phyloP scores from a whole-genome alignment of 306 rosid species.

The Vigna nakashimae region DNA sequence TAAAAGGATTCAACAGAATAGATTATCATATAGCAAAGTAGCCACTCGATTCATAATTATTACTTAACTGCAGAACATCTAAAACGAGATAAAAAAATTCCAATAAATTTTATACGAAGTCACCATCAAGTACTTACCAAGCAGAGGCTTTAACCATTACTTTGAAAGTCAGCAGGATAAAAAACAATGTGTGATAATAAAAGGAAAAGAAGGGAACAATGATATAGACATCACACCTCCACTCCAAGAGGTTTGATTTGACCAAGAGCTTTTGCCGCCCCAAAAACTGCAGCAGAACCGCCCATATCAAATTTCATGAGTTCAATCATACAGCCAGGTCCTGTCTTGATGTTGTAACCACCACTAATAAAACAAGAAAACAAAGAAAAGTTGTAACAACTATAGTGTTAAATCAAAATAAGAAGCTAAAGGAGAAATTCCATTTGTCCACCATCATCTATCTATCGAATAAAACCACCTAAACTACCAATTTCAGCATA shows the following conservation, averaged over 20 bases:
- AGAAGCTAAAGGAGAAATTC: conserved; percentile 4
- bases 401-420: conserved; percentile 11
- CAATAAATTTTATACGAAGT: conserved; percentile 3
- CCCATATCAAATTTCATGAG: conserved; percentile 94
- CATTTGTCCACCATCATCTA: conserved; percentile 6
- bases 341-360: conserved; percentile 98
- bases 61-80: conserved; percentile 3
- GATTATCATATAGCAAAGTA: conserved; percentile 1
- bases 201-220: conserved; percentile 33
- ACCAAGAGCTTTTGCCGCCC: conserved; percentile 95
- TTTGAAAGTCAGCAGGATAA: conserved; percentile 23
- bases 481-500: conserved; percentile 28
- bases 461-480: conserved; percentile 1
- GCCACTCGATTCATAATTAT: conserved; percentile 24
- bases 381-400: neutral
- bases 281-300: conserved; percentile 92
- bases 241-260: conserved; percentile 93
- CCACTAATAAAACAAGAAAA: conserved; percentile 58
- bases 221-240: conserved; percentile 66
- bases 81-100: conserved; percentile 19
- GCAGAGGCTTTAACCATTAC: conserved; percentile 23
- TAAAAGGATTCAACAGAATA: conserved; percentile 13
- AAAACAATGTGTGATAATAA: neutral
- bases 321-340: conserved; percentile 86
- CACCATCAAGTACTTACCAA: conserved; percentile 14